Evolutionary conservation across 1,284 basidiomycete genomes (phyloP).

Genomic region (Anthracocystis setariae): DNA sequence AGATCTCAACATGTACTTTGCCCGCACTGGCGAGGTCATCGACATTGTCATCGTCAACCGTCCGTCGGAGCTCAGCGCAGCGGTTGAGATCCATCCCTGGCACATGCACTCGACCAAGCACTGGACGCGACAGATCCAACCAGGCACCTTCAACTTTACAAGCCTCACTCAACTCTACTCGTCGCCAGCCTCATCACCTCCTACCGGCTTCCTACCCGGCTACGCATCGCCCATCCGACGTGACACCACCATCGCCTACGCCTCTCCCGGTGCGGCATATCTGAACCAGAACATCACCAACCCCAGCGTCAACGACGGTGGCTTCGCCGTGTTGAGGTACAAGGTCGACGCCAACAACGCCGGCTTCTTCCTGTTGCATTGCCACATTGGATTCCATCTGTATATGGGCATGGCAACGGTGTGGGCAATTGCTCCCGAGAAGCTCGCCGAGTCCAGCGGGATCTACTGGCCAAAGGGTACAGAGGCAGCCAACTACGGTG

Average conservation of each 20-base stretch:
- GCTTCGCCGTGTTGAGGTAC: constrained; percentile 49
- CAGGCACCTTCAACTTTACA: constrained; percentile 44
- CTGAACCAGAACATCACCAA: too few relatives aligned
- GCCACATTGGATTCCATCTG: constrained; percentile 47
- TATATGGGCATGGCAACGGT: constrained; percentile 56
- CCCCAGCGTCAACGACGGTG: constrained; percentile 28
- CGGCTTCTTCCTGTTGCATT: constrained; percentile 47
- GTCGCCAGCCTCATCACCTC: neutral
- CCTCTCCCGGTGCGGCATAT: constrained; percentile 32
- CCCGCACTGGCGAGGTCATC: constrained; percentile 33
- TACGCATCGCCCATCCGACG: constrained; percentile 35
- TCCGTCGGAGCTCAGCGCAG: neutral
- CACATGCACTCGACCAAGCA: constrained; percentile 53
- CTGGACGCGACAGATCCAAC: constrained; percentile 32
- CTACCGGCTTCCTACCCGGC: too few relatives aligned
- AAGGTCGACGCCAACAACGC: constrained; percentile 26
- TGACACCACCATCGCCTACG: constrained; percentile 51
- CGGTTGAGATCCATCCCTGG: constrained; percentile 53
- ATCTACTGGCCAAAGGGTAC: constrained; percentile 13
- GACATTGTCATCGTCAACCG: constrained; percentile 57
- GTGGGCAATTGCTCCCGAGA: constrained; percentile 31
- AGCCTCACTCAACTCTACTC: too few relatives aligned
- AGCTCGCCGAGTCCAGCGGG: constrained; percentile 4
- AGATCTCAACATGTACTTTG: constrained; percentile 36
- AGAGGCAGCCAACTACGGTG: neutral